Evolutionary conservation across 345 rosid species (phyloP).

Genomic region (Populus pruinosa): DNA sequence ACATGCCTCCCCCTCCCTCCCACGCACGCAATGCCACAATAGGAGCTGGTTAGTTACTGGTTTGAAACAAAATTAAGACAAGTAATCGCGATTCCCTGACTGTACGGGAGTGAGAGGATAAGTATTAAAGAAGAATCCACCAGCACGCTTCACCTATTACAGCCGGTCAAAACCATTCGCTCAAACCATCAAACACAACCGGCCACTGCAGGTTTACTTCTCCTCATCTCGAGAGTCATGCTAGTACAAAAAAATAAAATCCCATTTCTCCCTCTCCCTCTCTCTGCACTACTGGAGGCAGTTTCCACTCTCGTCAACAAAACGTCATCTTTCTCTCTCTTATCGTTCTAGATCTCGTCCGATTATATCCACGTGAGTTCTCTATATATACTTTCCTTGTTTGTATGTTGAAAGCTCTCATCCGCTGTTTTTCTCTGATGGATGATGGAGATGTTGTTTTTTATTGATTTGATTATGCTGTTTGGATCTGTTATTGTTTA

Average conservation of each 20-base stretch:
- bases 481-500: background rate
- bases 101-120: background rate
- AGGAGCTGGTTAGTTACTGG: background rate
- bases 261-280: background rate
- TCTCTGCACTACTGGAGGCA: conserved; percentile 5
- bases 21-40: background rate
- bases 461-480: background rate
- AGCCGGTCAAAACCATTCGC: conserved; percentile 36
- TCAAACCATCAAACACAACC: conserved; percentile 17
- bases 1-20: background rate
- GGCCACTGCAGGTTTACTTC: conserved; percentile 35
- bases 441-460: background rate
- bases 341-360: conserved; percentile 27
- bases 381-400: background rate
- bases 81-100: background rate
- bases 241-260: conserved; percentile 5
- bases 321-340: conserved; percentile 14
- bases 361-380: conserved; percentile 14
- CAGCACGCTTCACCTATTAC: conserved; percentile 27
- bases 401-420: background rate
- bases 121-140: background rate
- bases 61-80: background rate
- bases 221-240: background rate
- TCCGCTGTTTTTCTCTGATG: conserved; percentile 1
- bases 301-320: conserved; percentile 17